Conservation (phyloP, 306 rosid genomes). For the Pyrus communis region DNA sequence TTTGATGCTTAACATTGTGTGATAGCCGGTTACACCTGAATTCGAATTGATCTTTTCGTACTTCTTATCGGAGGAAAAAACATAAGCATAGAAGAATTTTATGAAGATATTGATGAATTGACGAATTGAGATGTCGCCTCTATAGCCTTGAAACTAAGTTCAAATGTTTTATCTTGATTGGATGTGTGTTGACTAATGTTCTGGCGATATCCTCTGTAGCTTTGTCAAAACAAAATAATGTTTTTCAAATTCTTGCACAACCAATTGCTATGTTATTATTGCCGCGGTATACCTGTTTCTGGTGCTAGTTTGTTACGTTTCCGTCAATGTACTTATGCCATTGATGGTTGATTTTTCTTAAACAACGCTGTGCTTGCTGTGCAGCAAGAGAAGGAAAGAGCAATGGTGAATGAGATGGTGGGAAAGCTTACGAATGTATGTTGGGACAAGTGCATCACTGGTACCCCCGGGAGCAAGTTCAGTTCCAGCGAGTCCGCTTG, state of each 20-base stretch:
- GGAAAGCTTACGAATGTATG: constrained; percentile 73
- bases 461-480: constrained; percentile 80
- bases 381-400: constrained; percentile 84
- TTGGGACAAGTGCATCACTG: constrained; percentile 87
- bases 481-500: constrained; percentile 71
- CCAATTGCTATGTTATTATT: background rate
- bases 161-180: background rate
- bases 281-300: background rate
- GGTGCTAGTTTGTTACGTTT: background rate
- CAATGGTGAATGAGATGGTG: constrained; percentile 75
- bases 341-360: background rate
- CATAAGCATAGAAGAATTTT: background rate
- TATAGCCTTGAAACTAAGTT: background rate
- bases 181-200: background rate
- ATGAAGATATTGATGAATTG: background rate
- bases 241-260: background rate
- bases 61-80: background rate
- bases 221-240: background rate
- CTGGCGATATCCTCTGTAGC: background rate
- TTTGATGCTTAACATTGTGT: background rate
- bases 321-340: background rate
- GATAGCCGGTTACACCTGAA: background rate
- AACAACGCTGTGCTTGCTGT: background rate
- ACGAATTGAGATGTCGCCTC: background rate
- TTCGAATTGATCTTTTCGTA: background rate